phyloP scores from a whole-genome alignment of 2,329 filamentous ascomycete genomes.

The Aplosporella prunicola region DNA sequence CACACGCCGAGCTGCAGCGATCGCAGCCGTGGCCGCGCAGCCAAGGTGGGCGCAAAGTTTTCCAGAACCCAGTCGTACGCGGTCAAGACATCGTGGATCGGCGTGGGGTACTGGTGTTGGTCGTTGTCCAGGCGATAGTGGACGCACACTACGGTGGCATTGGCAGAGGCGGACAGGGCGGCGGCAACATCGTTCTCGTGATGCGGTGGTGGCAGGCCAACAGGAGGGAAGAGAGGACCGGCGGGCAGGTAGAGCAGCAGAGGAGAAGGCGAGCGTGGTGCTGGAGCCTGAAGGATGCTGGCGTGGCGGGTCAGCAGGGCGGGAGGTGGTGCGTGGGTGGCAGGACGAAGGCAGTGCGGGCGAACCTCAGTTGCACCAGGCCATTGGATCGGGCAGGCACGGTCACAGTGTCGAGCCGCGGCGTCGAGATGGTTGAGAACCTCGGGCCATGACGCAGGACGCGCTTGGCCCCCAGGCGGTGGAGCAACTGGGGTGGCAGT shows the following conservation, averaged over 20 bases:
- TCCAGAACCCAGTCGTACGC: constrained; percentile 40
- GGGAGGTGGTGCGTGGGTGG: background rate
- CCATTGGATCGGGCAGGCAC: constrained; percentile 36
- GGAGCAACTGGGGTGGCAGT: constrained; percentile 14
- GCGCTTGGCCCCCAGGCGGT: too few species aligned
- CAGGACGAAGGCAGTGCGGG: background rate
- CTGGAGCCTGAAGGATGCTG: constrained; percentile 5
- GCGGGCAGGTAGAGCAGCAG: constrained; percentile 36
- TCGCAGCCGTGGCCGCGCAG: background rate
- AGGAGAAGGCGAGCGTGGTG: constrained; percentile 15
- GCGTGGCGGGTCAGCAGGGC: constrained; percentile 3
- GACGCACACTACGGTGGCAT: constrained; percentile 34
- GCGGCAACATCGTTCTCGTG: constrained; percentile 25
- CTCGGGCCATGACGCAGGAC: too few species aligned
- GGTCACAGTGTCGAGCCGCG: constrained; percentile 21
- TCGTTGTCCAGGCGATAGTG: constrained; percentile 34
- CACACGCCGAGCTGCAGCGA: constrained; percentile 16
- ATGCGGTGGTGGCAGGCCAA: background rate
- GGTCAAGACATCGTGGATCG: constrained; percentile 38
- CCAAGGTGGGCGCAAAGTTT: constrained; percentile 23
- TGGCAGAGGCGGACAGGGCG: constrained; percentile 26
- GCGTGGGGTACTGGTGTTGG: constrained; percentile 34
- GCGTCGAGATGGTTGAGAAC: too few species aligned
- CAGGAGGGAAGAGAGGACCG: constrained; percentile 25
- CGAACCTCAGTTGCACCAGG: constrained; percentile 32